Conservation (phyloP, 306 rosid species). For the Inga leiocalycina region DNA sequence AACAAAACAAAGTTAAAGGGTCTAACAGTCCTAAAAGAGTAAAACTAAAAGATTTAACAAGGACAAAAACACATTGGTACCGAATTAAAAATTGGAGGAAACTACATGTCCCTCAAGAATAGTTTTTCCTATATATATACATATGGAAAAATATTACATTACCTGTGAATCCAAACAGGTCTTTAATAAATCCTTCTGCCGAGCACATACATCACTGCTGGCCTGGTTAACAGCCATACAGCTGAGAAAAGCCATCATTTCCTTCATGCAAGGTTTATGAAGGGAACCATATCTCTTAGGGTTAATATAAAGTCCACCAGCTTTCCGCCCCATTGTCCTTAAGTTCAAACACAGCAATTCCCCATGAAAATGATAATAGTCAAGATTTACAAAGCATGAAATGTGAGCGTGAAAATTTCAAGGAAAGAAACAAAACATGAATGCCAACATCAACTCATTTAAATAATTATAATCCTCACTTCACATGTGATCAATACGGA, state of each 20-base stretch:
- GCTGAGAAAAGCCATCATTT: constrained; percentile 74
- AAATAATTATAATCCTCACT: constrained; percentile 5
- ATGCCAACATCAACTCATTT: not conserved
- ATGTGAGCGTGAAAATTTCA: not conserved
- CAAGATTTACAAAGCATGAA: constrained; percentile 2
- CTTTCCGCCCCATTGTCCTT: constrained; percentile 82
- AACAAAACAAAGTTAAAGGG: too few species aligned
- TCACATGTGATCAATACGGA: not conserved
- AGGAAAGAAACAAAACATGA: not conserved
- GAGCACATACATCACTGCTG: constrained; percentile 49
- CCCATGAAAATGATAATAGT: constrained; percentile 19
- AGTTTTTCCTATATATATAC: too few species aligned
- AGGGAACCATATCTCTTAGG: constrained; percentile 74
- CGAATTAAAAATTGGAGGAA: too few species aligned
- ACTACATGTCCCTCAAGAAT: too few species aligned
- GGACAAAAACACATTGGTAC: too few species aligned
- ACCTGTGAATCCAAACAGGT: constrained; percentile 85
- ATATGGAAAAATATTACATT: not conserved
- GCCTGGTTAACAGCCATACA: constrained; percentile 62
- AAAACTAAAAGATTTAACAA: too few species aligned
- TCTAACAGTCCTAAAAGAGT: too few species aligned
- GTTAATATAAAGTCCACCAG: constrained; percentile 64
- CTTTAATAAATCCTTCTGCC: constrained; percentile 62
- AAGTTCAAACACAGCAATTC: constrained; percentile 28
- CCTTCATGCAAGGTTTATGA: constrained; percentile 92